Evolutionary conservation across 768 basidiomycete genomes (phyloP).

Genomic region (Mycena rosella): DNA sequence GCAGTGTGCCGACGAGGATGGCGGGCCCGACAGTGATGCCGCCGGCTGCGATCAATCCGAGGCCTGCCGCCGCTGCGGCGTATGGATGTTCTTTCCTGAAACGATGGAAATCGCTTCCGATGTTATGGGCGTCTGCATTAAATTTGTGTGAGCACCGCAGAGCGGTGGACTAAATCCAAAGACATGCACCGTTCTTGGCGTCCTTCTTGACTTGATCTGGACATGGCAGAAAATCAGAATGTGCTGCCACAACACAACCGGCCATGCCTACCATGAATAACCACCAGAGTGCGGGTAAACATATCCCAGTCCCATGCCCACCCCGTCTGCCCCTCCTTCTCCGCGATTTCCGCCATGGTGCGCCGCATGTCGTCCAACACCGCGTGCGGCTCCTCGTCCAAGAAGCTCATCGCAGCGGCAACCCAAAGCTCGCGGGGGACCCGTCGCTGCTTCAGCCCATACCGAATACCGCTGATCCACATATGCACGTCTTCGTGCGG

Average conservation of each 20-base stretch:
- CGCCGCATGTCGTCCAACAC: slow-evolving; percentile 5
- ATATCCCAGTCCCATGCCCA: slow-evolving; percentile 14
- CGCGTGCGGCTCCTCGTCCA: slow-evolving; percentile 13
- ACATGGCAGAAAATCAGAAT: too few relatives aligned
- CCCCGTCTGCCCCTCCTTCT: neutral
- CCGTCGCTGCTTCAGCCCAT: slow-evolving; percentile 6
- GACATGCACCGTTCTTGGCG: neutral
- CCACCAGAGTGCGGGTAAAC: neutral
- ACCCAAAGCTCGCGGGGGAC: slow-evolving; percentile 4
- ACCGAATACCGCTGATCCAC: neutral
- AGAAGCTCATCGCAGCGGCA: neutral
- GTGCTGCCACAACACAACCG: too few relatives aligned
- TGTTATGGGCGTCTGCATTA: neutral
- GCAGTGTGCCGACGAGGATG: slow-evolving; percentile 8
- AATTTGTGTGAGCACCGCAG: neutral
- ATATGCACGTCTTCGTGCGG: neutral
- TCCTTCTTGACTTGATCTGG: slow-evolving; percentile 11
- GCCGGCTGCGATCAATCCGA: slow-evolving; percentile 8
- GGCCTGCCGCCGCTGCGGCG: slow-evolving; percentile 7
- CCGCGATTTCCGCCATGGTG: neutral
- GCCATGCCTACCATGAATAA: neutral
- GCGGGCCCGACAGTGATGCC: slow-evolving; percentile 13
- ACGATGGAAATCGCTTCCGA: neutral
- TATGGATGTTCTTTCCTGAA: slow-evolving; percentile 17
- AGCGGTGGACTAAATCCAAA: neutral